Conservation (phyloP, 257 asterid species). For the Solanum virginianum region DNA sequence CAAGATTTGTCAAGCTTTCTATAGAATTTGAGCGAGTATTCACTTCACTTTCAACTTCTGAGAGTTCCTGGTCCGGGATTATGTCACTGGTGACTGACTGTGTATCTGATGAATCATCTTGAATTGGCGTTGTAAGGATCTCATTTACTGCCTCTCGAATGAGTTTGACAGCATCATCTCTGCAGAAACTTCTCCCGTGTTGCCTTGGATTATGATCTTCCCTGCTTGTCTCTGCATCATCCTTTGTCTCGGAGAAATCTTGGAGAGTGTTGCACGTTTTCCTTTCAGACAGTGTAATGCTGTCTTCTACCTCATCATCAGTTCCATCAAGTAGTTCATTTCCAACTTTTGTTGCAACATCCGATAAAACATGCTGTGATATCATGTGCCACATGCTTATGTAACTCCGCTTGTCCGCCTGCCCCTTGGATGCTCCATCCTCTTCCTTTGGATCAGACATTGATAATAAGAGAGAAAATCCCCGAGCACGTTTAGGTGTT, state of each 20-base stretch:
- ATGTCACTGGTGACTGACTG: conserved; percentile 40
- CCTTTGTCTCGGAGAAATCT: background rate
- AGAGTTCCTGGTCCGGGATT: conserved; percentile 20
- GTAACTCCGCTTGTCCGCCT: conserved; percentile 29
- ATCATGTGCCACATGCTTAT: conserved; percentile 84
- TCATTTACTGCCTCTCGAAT: conserved; percentile 83
- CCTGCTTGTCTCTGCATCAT: background rate
- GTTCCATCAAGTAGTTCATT: conserved; percentile 54
- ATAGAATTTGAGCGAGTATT: background rate
- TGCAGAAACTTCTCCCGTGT: conserved; percentile 36
- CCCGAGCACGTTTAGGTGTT: background rate
- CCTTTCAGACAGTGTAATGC: background rate
- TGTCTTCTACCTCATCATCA: conserved; percentile 38
- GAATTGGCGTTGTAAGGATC: conserved; percentile 56
- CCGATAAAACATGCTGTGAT: conserved; percentile 77
- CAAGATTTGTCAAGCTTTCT: background rate
- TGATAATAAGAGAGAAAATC: background rate
- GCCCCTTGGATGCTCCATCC: background rate
- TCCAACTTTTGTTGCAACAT: conserved; percentile 64
- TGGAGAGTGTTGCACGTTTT: background rate
- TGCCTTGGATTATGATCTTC: conserved; percentile 4
- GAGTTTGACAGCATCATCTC: conserved; percentile 60
- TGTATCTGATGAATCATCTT: conserved; percentile 40
- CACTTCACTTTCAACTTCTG: conserved; percentile 13
- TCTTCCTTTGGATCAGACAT: background rate